Conservation (phyloP, 768 basidiomycete species). For the Coprinopsis sp. region DNA sequence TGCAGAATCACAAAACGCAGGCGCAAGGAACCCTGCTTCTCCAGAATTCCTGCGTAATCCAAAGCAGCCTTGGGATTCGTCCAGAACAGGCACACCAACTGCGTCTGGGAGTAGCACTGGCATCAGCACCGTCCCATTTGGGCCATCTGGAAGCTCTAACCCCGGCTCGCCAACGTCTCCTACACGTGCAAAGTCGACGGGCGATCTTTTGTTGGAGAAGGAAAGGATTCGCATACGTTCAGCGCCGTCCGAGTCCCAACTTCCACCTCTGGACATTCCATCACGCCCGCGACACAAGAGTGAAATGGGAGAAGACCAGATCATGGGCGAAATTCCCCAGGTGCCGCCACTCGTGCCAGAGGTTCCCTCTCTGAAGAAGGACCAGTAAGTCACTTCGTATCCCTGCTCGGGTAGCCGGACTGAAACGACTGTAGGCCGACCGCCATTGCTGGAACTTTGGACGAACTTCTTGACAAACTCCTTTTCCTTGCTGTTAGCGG, state of each 20-base stretch:
- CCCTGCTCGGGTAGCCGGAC: not conserved
- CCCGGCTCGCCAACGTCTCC: constrained; percentile 41
- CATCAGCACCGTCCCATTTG: constrained; percentile 9
- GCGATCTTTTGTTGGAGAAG: constrained; percentile 39
- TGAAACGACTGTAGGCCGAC: constrained; percentile 31
- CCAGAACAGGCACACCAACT: constrained; percentile 48
- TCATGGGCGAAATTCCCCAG: not conserved
- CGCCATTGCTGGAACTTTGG: constrained; percentile 68
- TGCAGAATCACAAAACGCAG: constrained; percentile 18
- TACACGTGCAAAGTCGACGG: constrained; percentile 51
- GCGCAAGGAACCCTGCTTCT: constrained; percentile 69
- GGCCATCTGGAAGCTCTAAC: constrained; percentile 26
- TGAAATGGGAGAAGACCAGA: not conserved
- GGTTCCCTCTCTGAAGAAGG: too few relatives aligned
- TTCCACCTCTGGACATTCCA: constrained; percentile 8
- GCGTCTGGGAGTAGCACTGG: constrained; percentile 26
- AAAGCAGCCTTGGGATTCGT: constrained; percentile 50
- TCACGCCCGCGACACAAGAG: constrained; percentile 1
- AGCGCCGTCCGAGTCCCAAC: constrained; percentile 3
- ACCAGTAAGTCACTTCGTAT: constrained; percentile 38
- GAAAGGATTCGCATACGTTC: constrained; percentile 31
- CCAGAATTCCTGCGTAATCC: constrained; percentile 51
- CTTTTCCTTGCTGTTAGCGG: constrained; percentile 80
- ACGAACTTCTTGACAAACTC: constrained; percentile 78
- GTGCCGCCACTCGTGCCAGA: too few relatives aligned